Conservation (phyloP, 176 grass and related monocot species). For the Elaeis guineensis region DNA sequence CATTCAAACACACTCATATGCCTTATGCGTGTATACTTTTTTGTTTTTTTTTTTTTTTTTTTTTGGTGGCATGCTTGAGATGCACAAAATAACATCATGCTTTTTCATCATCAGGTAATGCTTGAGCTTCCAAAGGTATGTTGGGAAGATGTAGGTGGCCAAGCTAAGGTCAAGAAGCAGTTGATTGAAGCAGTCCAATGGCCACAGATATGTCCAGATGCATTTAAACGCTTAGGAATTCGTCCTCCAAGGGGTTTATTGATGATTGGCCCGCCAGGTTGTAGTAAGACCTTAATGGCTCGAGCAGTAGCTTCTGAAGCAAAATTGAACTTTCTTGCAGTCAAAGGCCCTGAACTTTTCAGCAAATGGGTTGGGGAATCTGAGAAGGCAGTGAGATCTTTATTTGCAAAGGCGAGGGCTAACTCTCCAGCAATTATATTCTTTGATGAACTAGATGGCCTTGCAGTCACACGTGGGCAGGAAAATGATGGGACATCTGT, state of each 20-base stretch:
- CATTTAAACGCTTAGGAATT: constrained; percentile 56
- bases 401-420: constrained; percentile 72
- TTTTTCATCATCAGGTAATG: constrained; percentile 47
- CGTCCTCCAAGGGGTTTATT: constrained; percentile 57
- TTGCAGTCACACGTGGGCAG: constrained; percentile 62
- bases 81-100: too few relatives aligned
- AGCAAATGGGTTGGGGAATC: constrained; percentile 99
- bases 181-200: constrained; percentile 74
- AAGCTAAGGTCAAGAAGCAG: constrained; percentile 64
- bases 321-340: constrained; percentile 86
- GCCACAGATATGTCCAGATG: constrained; percentile 65
- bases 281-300: constrained; percentile 96
- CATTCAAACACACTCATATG: too few relatives aligned
- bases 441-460: constrained; percentile 97
- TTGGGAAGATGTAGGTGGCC: constrained; percentile 93
- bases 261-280: constrained; percentile 93
- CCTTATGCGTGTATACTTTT: too few relatives aligned
- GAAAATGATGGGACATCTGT: constrained; percentile 64
- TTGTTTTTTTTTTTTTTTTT: too few relatives aligned
- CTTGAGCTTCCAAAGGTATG: constrained; percentile 78
- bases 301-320: constrained; percentile 91
- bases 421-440: constrained; percentile 95
- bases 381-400: constrained; percentile 75
- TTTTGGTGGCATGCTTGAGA: too few relatives aligned
- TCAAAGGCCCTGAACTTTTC: constrained; percentile 95